Evolutionary conservation across 2,329 filamentous ascomycete genomes (phyloP).

Genomic region (Scortechinia acanthostroma): DNA sequence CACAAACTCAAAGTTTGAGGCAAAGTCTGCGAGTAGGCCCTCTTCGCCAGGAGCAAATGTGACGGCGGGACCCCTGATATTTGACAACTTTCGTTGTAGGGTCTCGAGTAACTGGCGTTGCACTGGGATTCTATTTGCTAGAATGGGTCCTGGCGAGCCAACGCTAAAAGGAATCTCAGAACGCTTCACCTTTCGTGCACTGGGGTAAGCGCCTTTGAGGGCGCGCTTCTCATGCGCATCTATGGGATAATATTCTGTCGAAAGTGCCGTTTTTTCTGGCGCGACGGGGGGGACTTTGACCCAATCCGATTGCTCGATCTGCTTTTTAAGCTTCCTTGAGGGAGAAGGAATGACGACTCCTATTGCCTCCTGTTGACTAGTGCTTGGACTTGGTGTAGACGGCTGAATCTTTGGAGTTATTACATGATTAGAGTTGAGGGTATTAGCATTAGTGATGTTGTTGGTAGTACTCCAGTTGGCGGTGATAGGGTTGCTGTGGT

Average conservation of each 20-base stretch:
- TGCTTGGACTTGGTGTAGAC: background rate
- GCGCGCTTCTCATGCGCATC: constrained; percentile 11
- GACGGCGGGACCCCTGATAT: constrained; percentile 12
- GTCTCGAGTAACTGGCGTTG: background rate
- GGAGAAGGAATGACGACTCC: background rate
- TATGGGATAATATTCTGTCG: constrained; percentile 11
- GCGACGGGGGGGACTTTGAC: background rate
- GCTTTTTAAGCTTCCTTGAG: background rate
- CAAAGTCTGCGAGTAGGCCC: constrained; percentile 11
- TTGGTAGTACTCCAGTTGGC: background rate
- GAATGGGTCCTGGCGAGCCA: background rate
- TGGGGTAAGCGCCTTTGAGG: constrained; percentile 10
- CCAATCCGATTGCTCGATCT: background rate
- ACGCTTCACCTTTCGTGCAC: constrained; percentile 8
- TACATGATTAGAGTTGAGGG: background rate
- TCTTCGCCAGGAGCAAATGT: constrained; percentile 9
- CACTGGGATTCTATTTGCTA: background rate
- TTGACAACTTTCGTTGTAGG: background rate
- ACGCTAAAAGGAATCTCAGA: constrained; percentile 6
- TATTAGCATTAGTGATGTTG: background rate
- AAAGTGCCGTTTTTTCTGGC: constrained; percentile 10
- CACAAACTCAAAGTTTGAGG: constrained; percentile 25
- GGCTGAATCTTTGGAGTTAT: background rate
- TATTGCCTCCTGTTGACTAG: background rate
- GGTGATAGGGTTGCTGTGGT: background rate